Percentiles rank a stretch among this genome's conserved stretches.
These are phyloP conservation scores for Brachypodium distachyon DNA, from an alignment of 202 grass and related monocot species.

Conservation along the genomic window DNA sequence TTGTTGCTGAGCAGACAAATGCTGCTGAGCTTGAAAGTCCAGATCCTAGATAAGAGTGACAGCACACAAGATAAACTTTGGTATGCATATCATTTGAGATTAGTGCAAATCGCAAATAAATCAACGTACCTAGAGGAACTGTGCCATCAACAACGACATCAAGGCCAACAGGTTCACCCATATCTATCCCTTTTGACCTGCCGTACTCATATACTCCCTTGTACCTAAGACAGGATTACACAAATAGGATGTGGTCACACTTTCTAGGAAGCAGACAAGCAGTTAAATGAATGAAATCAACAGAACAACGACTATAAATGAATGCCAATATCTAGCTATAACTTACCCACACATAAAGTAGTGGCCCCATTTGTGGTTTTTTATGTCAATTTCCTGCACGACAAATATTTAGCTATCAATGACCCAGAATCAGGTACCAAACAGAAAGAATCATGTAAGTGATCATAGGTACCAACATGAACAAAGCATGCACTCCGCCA, in stretches of 20 bases:
- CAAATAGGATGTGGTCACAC: neutral
- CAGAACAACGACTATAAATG: neutral
- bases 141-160: conserved; percentile 89
- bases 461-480: neutral
- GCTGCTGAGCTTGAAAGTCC: conserved; percentile 90
- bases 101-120: neutral
- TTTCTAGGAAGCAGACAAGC: neutral
- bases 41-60: conserved; percentile 42
- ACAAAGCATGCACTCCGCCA: neutral
- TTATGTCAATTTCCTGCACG: conserved; percentile 81
- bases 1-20: conserved; percentile 87
- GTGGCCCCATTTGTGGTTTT: conserved; percentile 97
- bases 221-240: conserved; percentile 45
- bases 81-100: neutral
- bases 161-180: conserved; percentile 56
- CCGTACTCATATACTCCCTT: conserved; percentile 85
- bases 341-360: conserved; percentile 98
- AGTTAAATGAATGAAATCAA: neutral
- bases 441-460: neutral
- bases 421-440: neutral
- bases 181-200: conserved; percentile 63
- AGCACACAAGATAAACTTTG: neutral
- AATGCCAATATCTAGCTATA: neutral
- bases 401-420: conserved; percentile 1
- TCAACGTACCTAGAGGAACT: conserved; percentile 62